Conservation (phyloP, 106 monocot genomes). For the Dendrobium chrysotoxum region DNA sequence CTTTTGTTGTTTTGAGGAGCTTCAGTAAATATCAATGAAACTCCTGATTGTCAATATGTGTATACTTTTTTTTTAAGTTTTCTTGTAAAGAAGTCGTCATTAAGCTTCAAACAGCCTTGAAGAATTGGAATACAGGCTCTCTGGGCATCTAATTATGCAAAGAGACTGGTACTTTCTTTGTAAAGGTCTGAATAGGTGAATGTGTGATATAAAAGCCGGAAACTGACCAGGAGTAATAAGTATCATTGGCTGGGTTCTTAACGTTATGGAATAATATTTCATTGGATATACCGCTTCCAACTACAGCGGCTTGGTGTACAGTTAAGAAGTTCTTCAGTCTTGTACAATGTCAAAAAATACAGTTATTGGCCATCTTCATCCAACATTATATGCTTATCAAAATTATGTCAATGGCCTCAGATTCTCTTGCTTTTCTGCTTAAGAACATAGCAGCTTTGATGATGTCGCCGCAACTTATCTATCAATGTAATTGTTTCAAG, state of each 20-base stretch:
- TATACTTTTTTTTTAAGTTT: conserved; percentile 3
- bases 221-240: neutral
- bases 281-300: neutral
- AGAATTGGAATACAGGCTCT: neutral
- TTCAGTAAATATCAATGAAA: conserved; percentile 3
- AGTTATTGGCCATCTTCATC: neutral
- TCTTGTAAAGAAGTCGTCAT: neutral
- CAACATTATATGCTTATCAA: conserved; percentile 1
- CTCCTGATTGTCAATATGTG: conserved; percentile 7
- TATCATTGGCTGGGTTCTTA: neutral
- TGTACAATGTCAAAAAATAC: conserved; percentile 3
- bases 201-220: conserved; percentile 1
- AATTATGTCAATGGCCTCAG: neutral
- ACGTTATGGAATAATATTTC: neutral
- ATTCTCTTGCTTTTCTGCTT: neutral
- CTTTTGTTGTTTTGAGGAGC: conserved; percentile 8
- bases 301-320: conserved; percentile 5
- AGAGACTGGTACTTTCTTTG: conserved; percentile 1
- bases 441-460: neutral
- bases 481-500: conserved; percentile 2
- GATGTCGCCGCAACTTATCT: neutral
- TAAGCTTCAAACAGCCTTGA: neutral
- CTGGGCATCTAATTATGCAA: neutral
- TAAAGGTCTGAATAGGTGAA: neutral
- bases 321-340: neutral